phyloP scores from a whole-genome alignment of 2,329 filamentous ascomycete species.

The Dothistroma pini region DNA sequence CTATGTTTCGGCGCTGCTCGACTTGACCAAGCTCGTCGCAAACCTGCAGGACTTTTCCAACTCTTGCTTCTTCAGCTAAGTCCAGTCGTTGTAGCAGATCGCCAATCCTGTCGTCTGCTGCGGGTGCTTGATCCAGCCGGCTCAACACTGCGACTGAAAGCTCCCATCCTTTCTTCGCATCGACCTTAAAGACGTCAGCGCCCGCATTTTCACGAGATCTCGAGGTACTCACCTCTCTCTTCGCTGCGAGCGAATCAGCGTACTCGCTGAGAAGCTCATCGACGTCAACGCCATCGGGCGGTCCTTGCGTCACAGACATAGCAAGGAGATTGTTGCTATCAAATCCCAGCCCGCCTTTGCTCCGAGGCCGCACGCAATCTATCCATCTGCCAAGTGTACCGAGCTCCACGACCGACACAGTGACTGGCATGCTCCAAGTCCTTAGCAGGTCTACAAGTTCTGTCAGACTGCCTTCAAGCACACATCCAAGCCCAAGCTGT shows the following conservation, averaged over 20 bases:
- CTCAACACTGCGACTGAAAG: constrained; percentile 78
- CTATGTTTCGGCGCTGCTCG: constrained; percentile 73
- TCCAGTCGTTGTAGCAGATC: constrained; percentile 70
- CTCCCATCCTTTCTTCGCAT: constrained; percentile 71
- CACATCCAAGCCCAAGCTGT: constrained; percentile 76
- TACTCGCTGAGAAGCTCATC: constrained; percentile 77
- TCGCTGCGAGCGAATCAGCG: constrained; percentile 58
- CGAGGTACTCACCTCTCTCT: constrained; percentile 27
- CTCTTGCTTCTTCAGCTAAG: constrained; percentile 64
- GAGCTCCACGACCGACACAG: constrained; percentile 75
- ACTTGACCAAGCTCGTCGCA: constrained; percentile 75
- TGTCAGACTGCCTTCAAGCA: constrained; percentile 78
- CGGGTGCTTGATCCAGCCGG: constrained; percentile 69
- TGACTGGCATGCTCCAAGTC: constrained; percentile 75
- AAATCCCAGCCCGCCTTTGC: constrained; percentile 55
- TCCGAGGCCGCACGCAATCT: constrained; percentile 52
- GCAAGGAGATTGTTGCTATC: constrained; percentile 84
- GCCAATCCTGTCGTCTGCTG: constrained; percentile 69
- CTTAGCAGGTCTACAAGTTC: constrained; percentile 70
- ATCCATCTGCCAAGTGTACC: constrained; percentile 83
- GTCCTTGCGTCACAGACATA: constrained; percentile 64
- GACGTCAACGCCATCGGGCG: constrained; percentile 65
- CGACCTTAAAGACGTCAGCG: constrained; percentile 18
- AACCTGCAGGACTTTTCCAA: constrained; percentile 77
- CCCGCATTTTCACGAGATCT: constrained; percentile 30